phyloP scores from a whole-genome alignment of 1,284 basidiomycete species.

The Agroathelia rolfsii region DNA sequence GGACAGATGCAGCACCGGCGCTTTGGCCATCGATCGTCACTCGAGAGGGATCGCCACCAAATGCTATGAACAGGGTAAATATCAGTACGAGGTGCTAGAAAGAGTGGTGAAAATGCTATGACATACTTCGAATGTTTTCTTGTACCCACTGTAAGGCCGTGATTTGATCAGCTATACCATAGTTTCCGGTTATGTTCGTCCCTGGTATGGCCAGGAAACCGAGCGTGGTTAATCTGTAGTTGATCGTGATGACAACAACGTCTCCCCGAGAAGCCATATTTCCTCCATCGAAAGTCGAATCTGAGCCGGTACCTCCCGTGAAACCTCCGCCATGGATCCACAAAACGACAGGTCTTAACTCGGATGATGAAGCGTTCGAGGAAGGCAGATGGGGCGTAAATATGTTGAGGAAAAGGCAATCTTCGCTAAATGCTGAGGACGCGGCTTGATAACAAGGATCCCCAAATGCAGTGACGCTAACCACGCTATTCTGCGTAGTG shows the following conservation, averaged over 20 bases:
- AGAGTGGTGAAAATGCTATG: no score
- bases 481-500: no score
- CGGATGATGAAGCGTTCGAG: constrained; percentile 2
- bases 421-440: constrained; percentile 36
- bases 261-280: constrained; percentile 30
- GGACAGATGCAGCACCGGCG: constrained; percentile 10
- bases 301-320: constrained; percentile 26
- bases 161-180: constrained; percentile 25
- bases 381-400: constrained; percentile 27
- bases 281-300: constrained; percentile 30
- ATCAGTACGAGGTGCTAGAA: no score
- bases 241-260: constrained; percentile 29
- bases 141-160: constrained; percentile 21
- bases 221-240: constrained; percentile 20
- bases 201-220: constrained; percentile 19
- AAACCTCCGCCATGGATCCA: constrained; percentile 33
- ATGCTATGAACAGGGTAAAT: constrained; percentile 21
- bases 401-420: constrained; percentile 29
- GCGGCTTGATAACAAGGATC: constrained; percentile 21
- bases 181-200: constrained; percentile 27
- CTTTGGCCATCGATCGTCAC: constrained; percentile 12
- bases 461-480: constrained; percentile 22
- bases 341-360: constrained; percentile 28
- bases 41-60: constrained; percentile 12
- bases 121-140: constrained; percentile 19